A percentile compares a stretch with the other conserved stretches of the same genome.
phyloP scores from a whole-genome alignment of 768 basidiomycete species.

The Russula griseocarnosa region DNA sequence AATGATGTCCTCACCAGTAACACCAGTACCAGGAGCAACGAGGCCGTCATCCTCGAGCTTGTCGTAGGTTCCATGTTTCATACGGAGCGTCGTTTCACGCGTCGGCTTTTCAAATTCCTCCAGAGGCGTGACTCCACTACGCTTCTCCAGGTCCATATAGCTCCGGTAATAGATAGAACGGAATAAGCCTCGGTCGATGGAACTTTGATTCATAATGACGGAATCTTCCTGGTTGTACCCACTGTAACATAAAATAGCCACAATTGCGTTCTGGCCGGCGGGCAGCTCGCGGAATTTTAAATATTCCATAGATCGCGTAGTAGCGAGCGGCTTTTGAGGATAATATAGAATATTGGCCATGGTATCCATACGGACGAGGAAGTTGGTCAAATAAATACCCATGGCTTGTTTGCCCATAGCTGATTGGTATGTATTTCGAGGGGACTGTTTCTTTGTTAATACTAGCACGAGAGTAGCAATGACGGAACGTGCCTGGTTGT shows the following conservation, averaged over 20 bases:
- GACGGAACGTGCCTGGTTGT: conserved; percentile 78
- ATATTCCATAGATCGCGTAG: conserved; percentile 99
- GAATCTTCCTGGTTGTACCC: conserved; percentile 99
- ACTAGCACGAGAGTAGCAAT: not conserved
- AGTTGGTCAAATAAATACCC: conserved; percentile 98
- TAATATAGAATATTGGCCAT: conserved; percentile 99
- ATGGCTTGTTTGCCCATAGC: conserved; percentile 99
- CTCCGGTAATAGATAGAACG: conserved; percentile 97
- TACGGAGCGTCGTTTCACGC: conserved; percentile 85
- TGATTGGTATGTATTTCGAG: conserved; percentile 99
- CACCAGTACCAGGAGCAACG: conserved; percentile 92
- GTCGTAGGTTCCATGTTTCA: conserved; percentile 99
- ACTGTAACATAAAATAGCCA: conserved; percentile 97
- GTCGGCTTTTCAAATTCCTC: conserved; percentile 98
- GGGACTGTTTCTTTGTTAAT: conserved; percentile 58
- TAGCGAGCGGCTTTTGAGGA: conserved; percentile 97
- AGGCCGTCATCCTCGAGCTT: conserved; percentile 96
- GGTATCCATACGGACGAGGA: conserved; percentile 98
- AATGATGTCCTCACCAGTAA: conserved; percentile 96
- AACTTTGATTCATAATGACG: conserved; percentile 99
- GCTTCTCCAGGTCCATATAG: conserved; percentile 98
- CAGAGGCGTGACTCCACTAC: conserved; percentile 82
- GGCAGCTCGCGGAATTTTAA: conserved; percentile 97
- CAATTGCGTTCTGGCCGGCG: conserved; percentile 98
- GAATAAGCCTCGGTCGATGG: conserved; percentile 97